Evolutionary conservation across 23 red algal species (phyloP).

Genomic region (Rhodosorus marinus): DNA sequence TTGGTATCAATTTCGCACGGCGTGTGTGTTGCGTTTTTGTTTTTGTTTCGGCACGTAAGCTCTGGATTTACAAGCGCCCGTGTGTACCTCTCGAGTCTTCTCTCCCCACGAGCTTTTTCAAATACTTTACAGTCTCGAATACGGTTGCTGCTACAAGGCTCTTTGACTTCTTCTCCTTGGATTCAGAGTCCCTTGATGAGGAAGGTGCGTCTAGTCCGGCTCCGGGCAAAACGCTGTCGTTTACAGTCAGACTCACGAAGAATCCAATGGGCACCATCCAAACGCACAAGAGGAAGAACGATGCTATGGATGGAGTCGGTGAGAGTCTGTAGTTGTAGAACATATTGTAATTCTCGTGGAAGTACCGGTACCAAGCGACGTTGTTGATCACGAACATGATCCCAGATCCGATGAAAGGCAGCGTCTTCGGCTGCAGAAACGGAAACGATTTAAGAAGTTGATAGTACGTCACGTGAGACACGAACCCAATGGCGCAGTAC

Average conservation of each 20-base stretch:
- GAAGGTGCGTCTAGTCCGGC: no score
- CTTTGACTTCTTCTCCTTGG: no score
- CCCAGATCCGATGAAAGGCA: constrained; percentile 18
- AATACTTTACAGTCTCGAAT: no score
- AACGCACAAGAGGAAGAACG: constrained; percentile 61
- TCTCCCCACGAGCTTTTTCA: no score
- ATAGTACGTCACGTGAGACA: constrained; percentile 30
- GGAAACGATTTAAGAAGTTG: constrained; percentile 50
- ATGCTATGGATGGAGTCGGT: constrained; percentile 31
- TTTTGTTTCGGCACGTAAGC: no score
- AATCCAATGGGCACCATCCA: constrained; percentile 77
- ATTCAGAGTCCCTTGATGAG: no score
- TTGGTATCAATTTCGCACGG: no score
- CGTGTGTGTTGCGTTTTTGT: no score
- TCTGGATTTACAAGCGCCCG: no score
- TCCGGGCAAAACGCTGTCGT: constrained; percentile 67
- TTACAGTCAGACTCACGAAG: constrained; percentile 59
- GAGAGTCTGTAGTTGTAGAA: constrained; percentile 60
- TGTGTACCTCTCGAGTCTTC: no score
- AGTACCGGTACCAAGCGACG: constrained; percentile 49
- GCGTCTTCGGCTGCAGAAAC: constrained; percentile 40
- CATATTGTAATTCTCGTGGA: constrained; percentile 30
- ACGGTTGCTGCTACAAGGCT: no score
- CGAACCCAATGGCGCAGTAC: constrained; percentile 24
- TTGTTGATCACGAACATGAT: constrained; percentile 34